Evolutionary conservation across 2,329 filamentous ascomycete genomes (phyloP).

Genomic region (Plectosphaerella plurivora): DNA sequence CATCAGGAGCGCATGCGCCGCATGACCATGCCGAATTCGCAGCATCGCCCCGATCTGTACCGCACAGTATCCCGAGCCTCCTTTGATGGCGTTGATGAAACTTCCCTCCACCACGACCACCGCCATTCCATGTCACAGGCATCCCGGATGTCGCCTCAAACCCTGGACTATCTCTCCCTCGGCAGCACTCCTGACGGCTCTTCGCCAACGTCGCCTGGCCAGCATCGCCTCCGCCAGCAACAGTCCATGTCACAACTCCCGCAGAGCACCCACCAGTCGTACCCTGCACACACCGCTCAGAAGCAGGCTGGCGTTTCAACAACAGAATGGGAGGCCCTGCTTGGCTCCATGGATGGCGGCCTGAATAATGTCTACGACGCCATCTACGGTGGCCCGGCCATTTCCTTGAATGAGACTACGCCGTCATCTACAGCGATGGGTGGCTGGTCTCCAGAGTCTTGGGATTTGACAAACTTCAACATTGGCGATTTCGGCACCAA

Average conservation of each 20-base stretch:
- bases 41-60: constrained; percentile 30
- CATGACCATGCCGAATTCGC: constrained; percentile 45
- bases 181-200: constrained; percentile 39
- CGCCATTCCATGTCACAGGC: constrained; percentile 41
- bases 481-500: constrained; percentile 39
- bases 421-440: constrained; percentile 30
- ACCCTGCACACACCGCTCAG: constrained; percentile 10
- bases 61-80: constrained; percentile 40
- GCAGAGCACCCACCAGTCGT: constrained; percentile 30
- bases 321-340: constrained; percentile 76
- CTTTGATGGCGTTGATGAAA: constrained; percentile 38
- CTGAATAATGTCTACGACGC: constrained; percentile 80
- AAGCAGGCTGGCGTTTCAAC: constrained; percentile 48
- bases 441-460: constrained; percentile 54
- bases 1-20: constrained; percentile 56
- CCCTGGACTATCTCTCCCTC: constrained; percentile 57
- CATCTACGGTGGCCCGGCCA: constrained; percentile 64
- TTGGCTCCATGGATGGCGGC: constrained; percentile 75
- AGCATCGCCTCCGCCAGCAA: constrained; percentile 33
- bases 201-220: constrained; percentile 44
- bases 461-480: constrained; percentile 48
- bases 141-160: constrained; percentile 29
- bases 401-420: constrained; percentile 40
- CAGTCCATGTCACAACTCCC: constrained; percentile 10
- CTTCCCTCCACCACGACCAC: constrained; percentile 40